A percentile compares a stretch with the other conserved stretches of the same genome.
These are phyloP conservation scores for Aspergillus sojae DNA, from an alignment of 2,329 filamentous ascomycete genomes.

Conservation along the genomic window DNA sequence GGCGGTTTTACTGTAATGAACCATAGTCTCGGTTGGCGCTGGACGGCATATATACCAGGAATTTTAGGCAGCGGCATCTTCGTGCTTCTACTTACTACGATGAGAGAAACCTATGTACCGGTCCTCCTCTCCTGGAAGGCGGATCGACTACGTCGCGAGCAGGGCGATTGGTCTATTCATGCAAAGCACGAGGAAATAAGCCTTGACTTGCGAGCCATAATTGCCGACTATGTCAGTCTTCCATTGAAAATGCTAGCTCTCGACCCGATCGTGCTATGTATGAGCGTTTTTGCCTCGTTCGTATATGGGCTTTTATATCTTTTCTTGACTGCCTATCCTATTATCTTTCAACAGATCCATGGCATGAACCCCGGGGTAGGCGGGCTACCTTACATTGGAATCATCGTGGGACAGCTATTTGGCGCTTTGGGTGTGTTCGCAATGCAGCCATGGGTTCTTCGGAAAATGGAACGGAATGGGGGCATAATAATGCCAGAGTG, in stretches of 20 bases:
- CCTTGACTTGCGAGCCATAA: constrained; percentile 35
- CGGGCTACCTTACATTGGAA: constrained; percentile 81
- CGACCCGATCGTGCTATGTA: constrained; percentile 40
- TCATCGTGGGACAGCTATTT: constrained; percentile 72
- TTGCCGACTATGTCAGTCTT: constrained; percentile 41
- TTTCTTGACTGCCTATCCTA: constrained; percentile 39
- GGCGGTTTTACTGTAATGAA: constrained; percentile 39
- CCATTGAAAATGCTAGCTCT: constrained; percentile 33
- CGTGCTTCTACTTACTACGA: constrained; percentile 18
- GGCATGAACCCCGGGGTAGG: constrained; percentile 69
- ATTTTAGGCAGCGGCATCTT: constrained; percentile 35
- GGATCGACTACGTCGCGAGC: constrained; percentile 34
- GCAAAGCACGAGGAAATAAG: constrained; percentile 29
- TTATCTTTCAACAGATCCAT: constrained; percentile 57
- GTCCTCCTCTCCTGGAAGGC: constrained; percentile 40
- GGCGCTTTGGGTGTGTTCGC: constrained; percentile 65
- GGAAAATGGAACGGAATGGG: constrained; percentile 71
- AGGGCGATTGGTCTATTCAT: constrained; percentile 38
- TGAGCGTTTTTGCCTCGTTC: constrained; percentile 38
- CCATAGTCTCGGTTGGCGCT: constrained; percentile 41
- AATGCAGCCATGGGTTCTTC: constrained; percentile 18
- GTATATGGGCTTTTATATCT: constrained; percentile 30
- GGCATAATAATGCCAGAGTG: constrained; percentile 59
- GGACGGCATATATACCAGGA: constrained; percentile 44
- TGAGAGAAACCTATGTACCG: constrained; percentile 42